Base-by-base conservation (phyloP, 257 asterid species). In the Nicotiana obtusifolia region DNA sequence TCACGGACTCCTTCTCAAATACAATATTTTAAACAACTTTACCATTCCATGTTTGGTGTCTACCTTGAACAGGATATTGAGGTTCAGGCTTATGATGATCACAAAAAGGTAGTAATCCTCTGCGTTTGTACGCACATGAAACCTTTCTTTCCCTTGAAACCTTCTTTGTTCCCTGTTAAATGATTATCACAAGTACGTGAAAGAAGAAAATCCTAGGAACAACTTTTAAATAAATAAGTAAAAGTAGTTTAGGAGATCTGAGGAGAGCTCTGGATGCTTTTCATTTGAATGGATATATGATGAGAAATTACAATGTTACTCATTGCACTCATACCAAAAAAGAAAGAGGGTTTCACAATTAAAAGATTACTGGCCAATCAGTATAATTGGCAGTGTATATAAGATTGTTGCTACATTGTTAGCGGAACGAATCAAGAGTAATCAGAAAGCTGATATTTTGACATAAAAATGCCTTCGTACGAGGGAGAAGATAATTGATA, bases 1-100 rank as follows among this genome's bases (percentile, higher is more conserved):
- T 96, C 99, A 4, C 97, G 98, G 64, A 93, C 97, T 35, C 82
- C 98, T 28, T 49, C 98, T 20, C 99, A 96, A 85, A 83, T 93
- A 44, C 97, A 89, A 37, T 91, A 93, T 31, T 80, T 92, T 35
- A 96, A 93, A 82, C 98, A 92, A 84, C 61, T 93, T 54, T 96
- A 94, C 85, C 82, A 61, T 83, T 86, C 93, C 61, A 80, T 85
- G 44, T 92, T 91, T 83, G 89, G 92, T 81, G 82, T 86, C 83
- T 83, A 91, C 79, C 86, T 96, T 83, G 99, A 96, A 88, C 95
- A 89, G 69, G 99, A 96, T 82, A 92, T 96, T 67, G 93, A 90
- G 76, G 19, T 16, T 77, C 91, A 88, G 66, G 84, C 93, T 60
- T 80, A 89, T 35, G 97, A 92, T 33, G 98, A 96, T 90, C 97